Conservation (phyloP, 164 flowering plant species). For the Tetracentron sinense region DNA sequence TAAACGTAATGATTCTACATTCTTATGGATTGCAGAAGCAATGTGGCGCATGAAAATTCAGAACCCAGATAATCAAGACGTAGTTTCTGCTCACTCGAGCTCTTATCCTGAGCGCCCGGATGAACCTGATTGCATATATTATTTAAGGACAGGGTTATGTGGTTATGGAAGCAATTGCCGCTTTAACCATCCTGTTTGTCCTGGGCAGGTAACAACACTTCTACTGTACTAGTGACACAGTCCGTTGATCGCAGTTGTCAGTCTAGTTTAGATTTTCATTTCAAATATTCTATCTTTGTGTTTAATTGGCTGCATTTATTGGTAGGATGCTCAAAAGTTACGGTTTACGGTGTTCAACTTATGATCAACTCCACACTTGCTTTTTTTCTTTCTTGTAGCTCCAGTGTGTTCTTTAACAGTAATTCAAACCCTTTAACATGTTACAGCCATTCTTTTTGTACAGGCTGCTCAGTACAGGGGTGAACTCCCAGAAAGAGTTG, state of each 20-base stretch:
- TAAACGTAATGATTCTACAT: background rate
- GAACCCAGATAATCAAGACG: conserved; percentile 29
- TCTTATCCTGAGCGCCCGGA: conserved; percentile 67
- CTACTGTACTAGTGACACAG: no score
- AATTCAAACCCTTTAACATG: background rate
- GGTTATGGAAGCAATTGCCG: conserved; percentile 66
- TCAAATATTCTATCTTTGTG: background rate
- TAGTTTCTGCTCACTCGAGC: conserved; percentile 19
- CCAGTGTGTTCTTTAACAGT: background rate
- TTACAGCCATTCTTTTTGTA: conserved; percentile 2
- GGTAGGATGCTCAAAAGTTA: background rate
- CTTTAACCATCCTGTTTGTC: conserved; percentile 55
- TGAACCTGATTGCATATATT: conserved; percentile 62
- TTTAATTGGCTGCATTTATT: background rate
- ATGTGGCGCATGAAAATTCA: conserved; percentile 41
- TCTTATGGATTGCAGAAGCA: conserved; percentile 33
- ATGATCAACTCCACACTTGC: conserved; percentile 4
- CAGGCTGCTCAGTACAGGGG: conserved; percentile 45
- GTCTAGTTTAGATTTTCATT: background rate
- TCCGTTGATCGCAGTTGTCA: background rate
- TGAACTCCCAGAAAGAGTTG: conserved; percentile 76
- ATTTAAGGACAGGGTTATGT: conserved; percentile 63
- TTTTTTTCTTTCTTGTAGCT: background rate
- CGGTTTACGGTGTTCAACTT: background rate
- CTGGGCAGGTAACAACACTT: conserved; percentile 32